Conservation (phyloP, 441 rosid genomes). For the Croton laevigatus region DNA sequence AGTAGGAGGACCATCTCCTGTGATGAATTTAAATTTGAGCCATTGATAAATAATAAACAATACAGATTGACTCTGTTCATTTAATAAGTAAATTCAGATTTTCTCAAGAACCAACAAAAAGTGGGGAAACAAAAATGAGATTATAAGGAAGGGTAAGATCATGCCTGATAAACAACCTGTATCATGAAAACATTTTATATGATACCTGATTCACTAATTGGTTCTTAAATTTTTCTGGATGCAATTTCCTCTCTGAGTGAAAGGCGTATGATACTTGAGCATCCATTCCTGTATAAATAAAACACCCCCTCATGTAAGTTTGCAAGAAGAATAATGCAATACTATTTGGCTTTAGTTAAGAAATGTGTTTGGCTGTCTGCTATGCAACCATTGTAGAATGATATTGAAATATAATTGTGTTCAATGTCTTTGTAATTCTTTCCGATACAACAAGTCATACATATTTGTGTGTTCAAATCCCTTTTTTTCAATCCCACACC, state of each 20-base stretch:
- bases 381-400: not conserved
- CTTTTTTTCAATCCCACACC: not conserved
- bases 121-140: not conserved
- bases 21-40: not conserved
- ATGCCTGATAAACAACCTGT: not conserved
- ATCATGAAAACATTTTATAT: not conserved
- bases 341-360: not conserved
- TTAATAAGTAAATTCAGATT: not conserved
- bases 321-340: not conserved
- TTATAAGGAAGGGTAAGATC: not conserved
- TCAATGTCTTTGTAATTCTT: not conserved
- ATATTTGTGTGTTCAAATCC: not conserved
- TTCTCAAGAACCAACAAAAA: not conserved
- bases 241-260: slow-evolving; percentile 81
- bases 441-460: not conserved
- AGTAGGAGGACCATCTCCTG: not conserved
- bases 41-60: not conserved
- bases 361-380: no score
- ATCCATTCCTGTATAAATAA: slow-evolving; percentile 75
- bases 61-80: not conserved
- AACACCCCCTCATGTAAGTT: not conserved
- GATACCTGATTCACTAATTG: slow-evolving; percentile 83
- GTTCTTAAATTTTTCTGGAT: slow-evolving; percentile 91
- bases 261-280: slow-evolving; percentile 95
- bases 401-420: not conserved